Evolutionary conservation across 164 flowering plant species (phyloP).

Genomic region (Echeveria elegans): DNA sequence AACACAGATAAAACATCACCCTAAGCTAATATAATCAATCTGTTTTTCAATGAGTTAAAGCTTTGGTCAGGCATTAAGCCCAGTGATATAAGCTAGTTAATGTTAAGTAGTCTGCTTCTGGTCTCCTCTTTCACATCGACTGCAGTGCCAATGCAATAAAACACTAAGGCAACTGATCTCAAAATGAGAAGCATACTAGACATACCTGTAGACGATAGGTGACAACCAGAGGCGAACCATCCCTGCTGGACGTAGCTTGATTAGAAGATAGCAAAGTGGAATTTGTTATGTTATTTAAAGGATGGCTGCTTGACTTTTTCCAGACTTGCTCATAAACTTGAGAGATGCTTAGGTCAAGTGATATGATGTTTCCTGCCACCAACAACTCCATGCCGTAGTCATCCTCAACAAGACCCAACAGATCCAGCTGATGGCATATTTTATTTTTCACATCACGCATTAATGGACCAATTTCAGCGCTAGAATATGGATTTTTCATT

Average conservation of each 20-base stretch:
- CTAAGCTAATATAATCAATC: no score
- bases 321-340: slow-evolving; percentile 98
- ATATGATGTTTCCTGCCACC: slow-evolving; percentile 95
- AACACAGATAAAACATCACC: no score
- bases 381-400: slow-evolving; percentile 98
- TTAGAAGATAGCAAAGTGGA: slow-evolving; percentile 44
- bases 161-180: not conserved
- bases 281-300: slow-evolving; percentile 36
- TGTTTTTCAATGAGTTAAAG: no score
- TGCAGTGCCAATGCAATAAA: no score
- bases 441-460: slow-evolving; percentile 99
- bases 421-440: slow-evolving; percentile 89
- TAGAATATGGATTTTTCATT: slow-evolving; percentile 98
- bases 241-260: slow-evolving; percentile 46
- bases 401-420: slow-evolving; percentile 89
- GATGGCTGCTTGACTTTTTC: slow-evolving; percentile 77
- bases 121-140: not conserved
- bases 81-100: no score
- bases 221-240: slow-evolving; percentile 88
- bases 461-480: slow-evolving; percentile 92
- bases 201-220: slow-evolving; percentile 96
- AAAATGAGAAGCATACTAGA: slow-evolving; percentile 7
- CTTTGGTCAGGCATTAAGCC: no score
- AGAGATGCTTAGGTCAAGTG: slow-evolving; percentile 89
- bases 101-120: no score